phyloP scores from a whole-genome alignment of 164 flowering plant species.

The Chimonanthus salicifolius region DNA sequence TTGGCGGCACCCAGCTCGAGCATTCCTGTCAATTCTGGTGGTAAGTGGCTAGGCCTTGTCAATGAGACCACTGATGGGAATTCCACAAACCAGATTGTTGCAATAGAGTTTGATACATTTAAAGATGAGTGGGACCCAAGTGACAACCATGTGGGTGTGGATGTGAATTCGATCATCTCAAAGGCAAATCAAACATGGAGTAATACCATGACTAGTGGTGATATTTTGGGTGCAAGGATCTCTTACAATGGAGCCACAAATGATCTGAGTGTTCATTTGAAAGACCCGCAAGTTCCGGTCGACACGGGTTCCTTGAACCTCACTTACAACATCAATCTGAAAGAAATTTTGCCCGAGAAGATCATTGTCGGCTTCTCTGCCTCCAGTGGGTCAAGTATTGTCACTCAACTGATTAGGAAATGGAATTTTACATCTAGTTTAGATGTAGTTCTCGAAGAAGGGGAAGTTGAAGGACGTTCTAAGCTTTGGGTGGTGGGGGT shows the following conservation, averaged over 20 bases:
- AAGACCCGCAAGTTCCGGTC: constrained; percentile 5
- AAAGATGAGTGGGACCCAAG: constrained; percentile 19
- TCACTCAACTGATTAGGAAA: constrained; percentile 3
- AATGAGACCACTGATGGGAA: constrained; percentile 7
- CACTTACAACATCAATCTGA: constrained; percentile 14
- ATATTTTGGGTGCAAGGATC: constrained; percentile 11
- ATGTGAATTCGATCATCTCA: constrained; percentile 18
- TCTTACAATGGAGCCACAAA: constrained; percentile 13
- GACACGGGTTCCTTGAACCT: constrained; percentile 3
- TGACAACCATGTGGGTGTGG: constrained; percentile 30
- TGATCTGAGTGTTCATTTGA: constrained; percentile 11
- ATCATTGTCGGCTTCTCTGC: constrained; percentile 20
- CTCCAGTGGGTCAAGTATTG: not conserved
- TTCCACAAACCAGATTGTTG: constrained; percentile 15
- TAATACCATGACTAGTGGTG: constrained; percentile 3
- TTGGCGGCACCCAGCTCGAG: constrained; percentile 22
- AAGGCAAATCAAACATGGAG: constrained; percentile 5
- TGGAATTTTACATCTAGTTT: constrained; percentile 23
- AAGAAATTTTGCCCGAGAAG: constrained; percentile 13
- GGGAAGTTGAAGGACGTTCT: not conserved
- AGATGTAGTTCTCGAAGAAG: constrained; percentile 17
- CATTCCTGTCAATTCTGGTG: constrained; percentile 29
- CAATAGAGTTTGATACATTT: constrained; percentile 31
- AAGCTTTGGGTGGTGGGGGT: constrained; percentile 5
- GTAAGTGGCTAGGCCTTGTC: constrained; percentile 41